Conservation (phyloP, 2,329 filamentous ascomycete species). For the Arthrobotrys iridis region DNA sequence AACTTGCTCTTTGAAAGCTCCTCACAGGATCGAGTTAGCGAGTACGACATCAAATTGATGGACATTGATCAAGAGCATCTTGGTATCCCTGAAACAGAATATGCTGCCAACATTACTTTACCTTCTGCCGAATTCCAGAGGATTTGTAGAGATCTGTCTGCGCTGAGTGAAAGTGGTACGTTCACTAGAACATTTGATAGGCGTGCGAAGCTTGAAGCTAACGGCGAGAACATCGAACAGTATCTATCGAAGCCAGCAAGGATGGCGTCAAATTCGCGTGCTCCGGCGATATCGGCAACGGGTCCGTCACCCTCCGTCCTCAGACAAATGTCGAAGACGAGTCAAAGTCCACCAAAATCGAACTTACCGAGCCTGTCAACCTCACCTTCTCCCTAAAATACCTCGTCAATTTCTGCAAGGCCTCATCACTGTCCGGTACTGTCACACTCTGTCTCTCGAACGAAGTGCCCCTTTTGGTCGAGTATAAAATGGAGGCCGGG, state of each 20-base stretch:
- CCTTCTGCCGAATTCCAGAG: conserved; percentile 89
- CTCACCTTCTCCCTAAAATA: conserved; percentile 99
- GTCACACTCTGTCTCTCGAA: conserved; percentile 95
- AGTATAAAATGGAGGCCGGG: conserved; percentile 75
- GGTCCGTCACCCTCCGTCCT: conserved; percentile 88
- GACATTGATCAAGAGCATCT: conserved; percentile 99
- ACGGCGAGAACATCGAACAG: conserved; percentile 64
- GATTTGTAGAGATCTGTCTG: conserved; percentile 90
- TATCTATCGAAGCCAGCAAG: conserved; percentile 94
- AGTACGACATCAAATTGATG: conserved; percentile 99
- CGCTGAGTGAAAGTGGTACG: conserved; percentile 94
- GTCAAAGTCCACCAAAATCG: conserved; percentile 83
- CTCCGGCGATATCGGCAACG: conserved; percentile 94
- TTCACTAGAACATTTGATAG: conserved; percentile 51
- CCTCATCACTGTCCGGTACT: conserved; percentile 78
- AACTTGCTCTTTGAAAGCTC: conserved; percentile 95
- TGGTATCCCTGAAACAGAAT: conserved; percentile 98
- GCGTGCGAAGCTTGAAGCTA: not conserved
- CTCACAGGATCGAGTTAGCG: conserved; percentile 88
- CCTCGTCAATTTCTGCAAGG: conserved; percentile 99
- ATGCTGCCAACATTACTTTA: conserved; percentile 89
- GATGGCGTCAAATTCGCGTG: conserved; percentile 96
- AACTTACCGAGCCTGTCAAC: conserved; percentile 88
- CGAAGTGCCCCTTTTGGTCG: conserved; percentile 94
- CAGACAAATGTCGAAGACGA: conserved; percentile 91